Conservation (phyloP, 805 yeast genomes). For the Starmerella khaoyaiensis region DNA sequence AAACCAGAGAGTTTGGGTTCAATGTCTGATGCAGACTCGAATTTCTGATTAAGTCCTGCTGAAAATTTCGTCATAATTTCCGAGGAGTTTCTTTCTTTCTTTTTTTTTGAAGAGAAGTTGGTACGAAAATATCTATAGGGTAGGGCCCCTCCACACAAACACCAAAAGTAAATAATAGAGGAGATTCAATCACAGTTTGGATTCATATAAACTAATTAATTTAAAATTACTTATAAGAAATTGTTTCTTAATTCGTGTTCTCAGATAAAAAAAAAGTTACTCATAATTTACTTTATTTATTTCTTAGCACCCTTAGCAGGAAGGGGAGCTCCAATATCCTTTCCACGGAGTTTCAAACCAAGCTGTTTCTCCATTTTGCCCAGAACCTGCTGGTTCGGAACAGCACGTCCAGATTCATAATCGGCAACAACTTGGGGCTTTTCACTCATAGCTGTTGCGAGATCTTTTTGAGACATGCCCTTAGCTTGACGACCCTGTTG, state of each 20-base stretch:
- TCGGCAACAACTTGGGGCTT: conserved; percentile 92
- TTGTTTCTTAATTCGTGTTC: too few species aligned
- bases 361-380: conserved; percentile 86
- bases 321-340: conserved; percentile 84
- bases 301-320: conserved; percentile 32
- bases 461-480: conserved; percentile 83
- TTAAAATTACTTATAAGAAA: too few species aligned
- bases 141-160: too few species aligned
- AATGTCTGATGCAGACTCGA: conserved; percentile 61
- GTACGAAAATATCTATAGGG: too few species aligned
- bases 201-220: too few species aligned
- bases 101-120: too few species aligned
- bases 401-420: conserved; percentile 92
- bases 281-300: too few species aligned
- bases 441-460: conserved; percentile 90
- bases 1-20: conserved; percentile 55
- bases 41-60: conserved; percentile 33
- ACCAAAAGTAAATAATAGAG: too few species aligned
- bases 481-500: conserved; percentile 76
- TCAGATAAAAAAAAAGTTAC: too few species aligned
- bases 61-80: conserved; percentile 14
- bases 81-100: neutral
- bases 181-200: too few species aligned
- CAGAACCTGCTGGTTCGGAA: conserved; percentile 89
- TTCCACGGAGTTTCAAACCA: conserved; percentile 92